Evolutionary conservation across 1,284 basidiomycete species (phyloP).

Genomic region (Agaricales sp.): DNA sequence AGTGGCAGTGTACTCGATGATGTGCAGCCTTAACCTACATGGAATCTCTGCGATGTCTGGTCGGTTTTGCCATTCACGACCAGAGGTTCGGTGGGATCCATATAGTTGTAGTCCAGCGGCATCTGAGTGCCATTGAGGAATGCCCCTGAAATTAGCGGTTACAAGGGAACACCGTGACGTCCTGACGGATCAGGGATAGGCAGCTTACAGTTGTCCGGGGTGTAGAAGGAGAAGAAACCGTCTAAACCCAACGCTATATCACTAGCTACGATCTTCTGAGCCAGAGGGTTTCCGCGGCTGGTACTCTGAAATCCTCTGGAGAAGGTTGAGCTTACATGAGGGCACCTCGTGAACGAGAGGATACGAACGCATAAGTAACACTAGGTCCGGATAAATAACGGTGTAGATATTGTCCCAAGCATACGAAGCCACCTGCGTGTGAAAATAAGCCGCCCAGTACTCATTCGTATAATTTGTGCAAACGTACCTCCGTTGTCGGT

Average conservation of each 20-base stretch:
- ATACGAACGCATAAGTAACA: slow-evolving; percentile 40
- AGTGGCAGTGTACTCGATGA: neutral
- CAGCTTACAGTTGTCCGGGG: slow-evolving; percentile 37
- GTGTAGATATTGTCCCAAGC: slow-evolving; percentile 50
- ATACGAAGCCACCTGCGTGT: slow-evolving; percentile 43
- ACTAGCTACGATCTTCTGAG: slow-evolving; percentile 42
- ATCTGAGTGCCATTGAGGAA: slow-evolving; percentile 43
- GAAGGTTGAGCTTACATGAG: neutral
- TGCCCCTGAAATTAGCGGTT: slow-evolving; percentile 29
- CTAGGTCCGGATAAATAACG: slow-evolving; percentile 41
- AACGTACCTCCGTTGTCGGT: slow-evolving; percentile 38
- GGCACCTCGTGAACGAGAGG: no score
- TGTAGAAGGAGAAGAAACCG: slow-evolving; percentile 29
- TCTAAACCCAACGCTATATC: slow-evolving; percentile 37
- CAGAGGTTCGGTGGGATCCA: slow-evolving; percentile 32
- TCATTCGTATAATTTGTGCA: neutral
- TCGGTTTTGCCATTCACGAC: slow-evolving; percentile 36
- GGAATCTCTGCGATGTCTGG: slow-evolving; percentile 48
- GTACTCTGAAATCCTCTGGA: slow-evolving; percentile 43
- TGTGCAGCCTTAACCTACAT: slow-evolving; percentile 27
- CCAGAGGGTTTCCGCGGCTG: slow-evolving; percentile 40
- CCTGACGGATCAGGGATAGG: neutral
- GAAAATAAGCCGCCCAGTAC: neutral
- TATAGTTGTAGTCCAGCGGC: slow-evolving; percentile 36
- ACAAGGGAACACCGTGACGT: no score